Base-by-base conservation (phyloP, 768 basidiomycete genomes). In the Pleurotus platypus region DNA sequence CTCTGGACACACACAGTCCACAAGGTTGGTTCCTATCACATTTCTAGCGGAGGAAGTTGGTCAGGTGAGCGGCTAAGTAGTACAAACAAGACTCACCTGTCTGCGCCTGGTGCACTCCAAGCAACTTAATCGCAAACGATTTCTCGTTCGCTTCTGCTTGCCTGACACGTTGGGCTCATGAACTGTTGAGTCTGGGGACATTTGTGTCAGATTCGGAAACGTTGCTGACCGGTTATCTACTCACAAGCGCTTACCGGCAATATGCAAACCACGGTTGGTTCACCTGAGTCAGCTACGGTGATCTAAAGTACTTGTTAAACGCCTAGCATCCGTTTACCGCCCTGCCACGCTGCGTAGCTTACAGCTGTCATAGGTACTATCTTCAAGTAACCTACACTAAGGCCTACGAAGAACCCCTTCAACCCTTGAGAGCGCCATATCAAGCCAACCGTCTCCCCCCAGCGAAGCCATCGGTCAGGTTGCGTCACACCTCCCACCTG, bases 351-450 rank as follows among this genome's bases (percentile, higher is more conserved):
- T 8, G 92, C 79, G 64, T 87, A 96, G 69, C 89, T 91, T 56
- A 96, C 88, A 57, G 94, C 92, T 20, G 88, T 96, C 94, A 98
- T 96, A 11, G 96, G 96, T 57, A 97, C 83, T 42, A 96, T 85
- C 78, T 98, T 98, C 55, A 98, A 64, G 72, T 92, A 97, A 2
- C 96, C 96, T 63, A 98, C 90, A 56, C 86, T 82, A 60, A 98
- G 73, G 0, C 96, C 96, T 27, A 97, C 86, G 66, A 87, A 98
- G 71, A 97, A 97, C 2, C 93, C 95, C 69, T 85, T 77, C 84
- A 82, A 87, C 8, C 94, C 94, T n/a, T 80, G 76, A 4, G 77
- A 69, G 5, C 67, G 65, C 78, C 86, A 95, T 22, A 98, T 82
- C 5, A 72, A 66, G 54, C 69, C 69, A n/a, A 85, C 78, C 0